Evolutionary conservation across 2,329 filamentous ascomycete genomes (phyloP).

Genomic region (Claviceps citrina): DNA sequence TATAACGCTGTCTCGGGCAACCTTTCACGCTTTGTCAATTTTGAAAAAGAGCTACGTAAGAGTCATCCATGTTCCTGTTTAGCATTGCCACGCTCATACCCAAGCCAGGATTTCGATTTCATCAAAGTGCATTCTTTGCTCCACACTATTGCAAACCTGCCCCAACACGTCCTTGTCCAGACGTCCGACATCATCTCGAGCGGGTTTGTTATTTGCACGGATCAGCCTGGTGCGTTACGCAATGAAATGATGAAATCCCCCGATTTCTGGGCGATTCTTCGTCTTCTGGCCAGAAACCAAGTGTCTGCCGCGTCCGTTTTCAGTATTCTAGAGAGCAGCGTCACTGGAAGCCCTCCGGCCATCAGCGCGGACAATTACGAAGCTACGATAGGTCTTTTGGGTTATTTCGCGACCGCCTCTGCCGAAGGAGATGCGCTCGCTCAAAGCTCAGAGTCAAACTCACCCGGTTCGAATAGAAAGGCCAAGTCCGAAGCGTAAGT

Average conservation of each 20-base stretch:
- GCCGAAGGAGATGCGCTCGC: slow-evolving; percentile 56
- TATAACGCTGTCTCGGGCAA: slow-evolving; percentile 66
- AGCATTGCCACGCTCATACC: slow-evolving; percentile 10
- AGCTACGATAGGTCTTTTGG: slow-evolving; percentile 66
- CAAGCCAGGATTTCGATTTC: slow-evolving; percentile 63
- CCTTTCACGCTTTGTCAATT: slow-evolving; percentile 74
- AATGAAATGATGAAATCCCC: slow-evolving; percentile 93
- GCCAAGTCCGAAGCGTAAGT: slow-evolving; percentile 16
- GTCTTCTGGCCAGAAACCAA: slow-evolving; percentile 52
- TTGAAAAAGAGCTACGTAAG: slow-evolving; percentile 74
- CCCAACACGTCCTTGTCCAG: slow-evolving; percentile 60
- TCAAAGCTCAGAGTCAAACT: slow-evolving; percentile 44
- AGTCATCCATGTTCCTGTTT: slow-evolving; percentile 6
- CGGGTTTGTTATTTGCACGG: slow-evolving; percentile 67
- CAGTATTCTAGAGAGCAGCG: slow-evolving; percentile 66
- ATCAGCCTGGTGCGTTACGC: slow-evolving; percentile 58
- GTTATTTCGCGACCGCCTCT: slow-evolving; percentile 76
- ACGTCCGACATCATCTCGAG: slow-evolving; percentile 62
- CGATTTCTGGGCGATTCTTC: slow-evolving; percentile 89
- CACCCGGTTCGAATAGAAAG: slow-evolving; percentile 18
- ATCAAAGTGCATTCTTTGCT: slow-evolving; percentile 82
- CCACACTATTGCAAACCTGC: slow-evolving; percentile 79
- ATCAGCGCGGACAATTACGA: slow-evolving; percentile 96
- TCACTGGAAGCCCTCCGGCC: slow-evolving; percentile 58
- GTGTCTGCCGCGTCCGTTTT: slow-evolving; percentile 69